Evolutionary conservation across 495 filamentous ascomycete genomes (phyloP).

Genomic region (Terfezia boudieri): DNA sequence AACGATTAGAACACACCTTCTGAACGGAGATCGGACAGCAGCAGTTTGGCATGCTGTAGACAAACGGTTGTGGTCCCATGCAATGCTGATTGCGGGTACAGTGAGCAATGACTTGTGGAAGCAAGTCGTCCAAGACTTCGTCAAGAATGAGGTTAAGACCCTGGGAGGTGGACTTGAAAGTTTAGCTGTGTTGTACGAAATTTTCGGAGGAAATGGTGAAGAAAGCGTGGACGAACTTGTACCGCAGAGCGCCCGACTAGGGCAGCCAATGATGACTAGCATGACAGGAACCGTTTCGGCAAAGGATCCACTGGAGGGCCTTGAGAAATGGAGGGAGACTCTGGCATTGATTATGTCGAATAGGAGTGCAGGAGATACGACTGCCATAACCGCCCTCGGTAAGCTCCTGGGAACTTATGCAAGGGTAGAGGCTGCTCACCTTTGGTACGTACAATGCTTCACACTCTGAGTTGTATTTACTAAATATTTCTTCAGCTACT

Average conservation of each 20-base stretch:
- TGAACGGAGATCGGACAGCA: conserved; percentile 66
- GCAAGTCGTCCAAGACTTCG: conserved; percentile 82
- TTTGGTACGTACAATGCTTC: conserved; percentile 44
- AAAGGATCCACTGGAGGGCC: conserved; percentile 55
- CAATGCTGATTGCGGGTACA: conserved; percentile 74
- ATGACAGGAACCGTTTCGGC: conserved; percentile 32
- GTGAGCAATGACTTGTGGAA: conserved; percentile 49
- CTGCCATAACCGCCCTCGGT: conserved; percentile 57
- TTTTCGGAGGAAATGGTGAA: conserved; percentile 81
- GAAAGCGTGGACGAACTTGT: conserved; percentile 93
- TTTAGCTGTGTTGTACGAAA: conserved; percentile 71
- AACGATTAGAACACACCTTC: conserved; percentile 43
- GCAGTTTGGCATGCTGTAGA: conserved; percentile 93
- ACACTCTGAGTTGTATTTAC: not conserved
- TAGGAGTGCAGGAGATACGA: conserved; percentile 53
- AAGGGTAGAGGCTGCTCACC: conserved; percentile 71
- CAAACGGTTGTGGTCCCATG: conserved; percentile 83
- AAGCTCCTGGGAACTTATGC: conserved; percentile 70
- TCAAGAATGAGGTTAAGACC: conserved; percentile 72
- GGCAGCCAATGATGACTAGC: conserved; percentile 47
- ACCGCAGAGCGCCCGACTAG: conserved; percentile 77
- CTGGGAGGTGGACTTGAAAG: conserved; percentile 55
- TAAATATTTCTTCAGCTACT: conserved; percentile 18
- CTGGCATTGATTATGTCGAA: conserved; percentile 69
- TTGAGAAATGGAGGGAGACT: conserved; percentile 88